phyloP scores from a whole-genome alignment of 306 rosid species.

The Quercus agrifolia region DNA sequence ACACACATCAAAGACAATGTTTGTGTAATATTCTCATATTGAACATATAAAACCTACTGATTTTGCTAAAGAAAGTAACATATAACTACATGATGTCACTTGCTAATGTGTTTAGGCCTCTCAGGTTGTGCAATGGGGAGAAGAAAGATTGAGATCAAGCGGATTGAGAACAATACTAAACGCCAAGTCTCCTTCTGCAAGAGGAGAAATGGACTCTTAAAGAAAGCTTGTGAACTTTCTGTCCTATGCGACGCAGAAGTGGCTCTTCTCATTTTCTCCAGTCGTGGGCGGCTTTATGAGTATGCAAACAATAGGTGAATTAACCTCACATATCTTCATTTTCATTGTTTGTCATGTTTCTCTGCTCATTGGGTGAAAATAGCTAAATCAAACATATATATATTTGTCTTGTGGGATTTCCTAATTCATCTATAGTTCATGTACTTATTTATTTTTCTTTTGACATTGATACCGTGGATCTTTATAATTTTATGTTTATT shows the following conservation, averaged over 20 bases:
- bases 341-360: not conserved
- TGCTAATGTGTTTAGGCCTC: not conserved
- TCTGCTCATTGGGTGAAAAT: not conserved
- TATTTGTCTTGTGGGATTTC: not conserved
- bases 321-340: not conserved
- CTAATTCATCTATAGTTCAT: not conserved
- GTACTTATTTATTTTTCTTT: not conserved
- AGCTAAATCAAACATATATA: not conserved
- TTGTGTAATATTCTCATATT: no score
- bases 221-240: conserved; percentile 92
- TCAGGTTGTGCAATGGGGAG: conserved; percentile 60
- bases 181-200: conserved; percentile 94
- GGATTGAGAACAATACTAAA: conserved; percentile 89
- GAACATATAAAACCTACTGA: not conserved
- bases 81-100: not conserved
- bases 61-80: not conserved
- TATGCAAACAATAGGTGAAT: conserved; percentile 77
- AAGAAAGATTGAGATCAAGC: conserved; percentile 91
- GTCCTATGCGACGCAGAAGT: conserved; percentile 93
- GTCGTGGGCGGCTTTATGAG: conserved; percentile 88
- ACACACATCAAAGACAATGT: no score
- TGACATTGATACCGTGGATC: not conserved
- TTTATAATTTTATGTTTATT: not conserved
- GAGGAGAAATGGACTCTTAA: conserved; percentile 85
- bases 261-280: conserved; percentile 88